Evolutionary conservation across 345 rosid species (phyloP).

Genomic region (Dipteronia dyeriana): DNA sequence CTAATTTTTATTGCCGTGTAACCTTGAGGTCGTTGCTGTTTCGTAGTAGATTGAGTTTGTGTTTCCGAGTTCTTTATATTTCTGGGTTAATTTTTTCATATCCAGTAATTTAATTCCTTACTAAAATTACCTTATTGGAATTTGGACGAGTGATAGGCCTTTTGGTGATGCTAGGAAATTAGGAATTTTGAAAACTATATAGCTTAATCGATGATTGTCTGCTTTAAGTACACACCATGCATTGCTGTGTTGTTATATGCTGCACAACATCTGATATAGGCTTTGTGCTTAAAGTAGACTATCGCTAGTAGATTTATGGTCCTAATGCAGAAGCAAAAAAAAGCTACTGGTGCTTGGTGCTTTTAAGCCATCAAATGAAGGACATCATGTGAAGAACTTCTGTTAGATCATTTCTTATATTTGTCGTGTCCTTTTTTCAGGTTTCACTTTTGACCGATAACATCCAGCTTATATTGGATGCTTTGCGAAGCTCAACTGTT

Average conservation of each 20-base stretch:
- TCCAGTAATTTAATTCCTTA: not conserved
- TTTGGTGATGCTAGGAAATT: no score
- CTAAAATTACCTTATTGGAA: no score
- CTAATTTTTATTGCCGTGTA: not conserved
- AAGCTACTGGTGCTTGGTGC: not conserved
- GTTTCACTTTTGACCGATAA: constrained; percentile 63
- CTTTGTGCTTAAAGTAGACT: no score
- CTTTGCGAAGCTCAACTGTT: constrained; percentile 55
- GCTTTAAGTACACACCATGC: not conserved
- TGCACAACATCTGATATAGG: not conserved
- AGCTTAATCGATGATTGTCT: not conserved
- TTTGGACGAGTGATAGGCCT: no score
- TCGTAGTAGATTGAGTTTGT: no score
- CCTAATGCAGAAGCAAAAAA: no score
- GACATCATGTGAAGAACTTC: not conserved
- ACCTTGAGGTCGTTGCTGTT: not conserved
- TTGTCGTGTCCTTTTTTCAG: constrained; percentile 38
- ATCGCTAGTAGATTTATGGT: no score
- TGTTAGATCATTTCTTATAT: not conserved
- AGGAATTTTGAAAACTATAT: not conserved
- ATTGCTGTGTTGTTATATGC: no score
- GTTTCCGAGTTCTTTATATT: not conserved
- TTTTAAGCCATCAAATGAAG: not conserved
- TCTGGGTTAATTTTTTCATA: not conserved
- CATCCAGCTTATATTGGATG: constrained; percentile 64